Evolutionary conservation across 768 basidiomycete species (phyloP), one percentile per base, ranked within the genome.

Genomic region (Xerocomus brunneocitrinus): DNA sequence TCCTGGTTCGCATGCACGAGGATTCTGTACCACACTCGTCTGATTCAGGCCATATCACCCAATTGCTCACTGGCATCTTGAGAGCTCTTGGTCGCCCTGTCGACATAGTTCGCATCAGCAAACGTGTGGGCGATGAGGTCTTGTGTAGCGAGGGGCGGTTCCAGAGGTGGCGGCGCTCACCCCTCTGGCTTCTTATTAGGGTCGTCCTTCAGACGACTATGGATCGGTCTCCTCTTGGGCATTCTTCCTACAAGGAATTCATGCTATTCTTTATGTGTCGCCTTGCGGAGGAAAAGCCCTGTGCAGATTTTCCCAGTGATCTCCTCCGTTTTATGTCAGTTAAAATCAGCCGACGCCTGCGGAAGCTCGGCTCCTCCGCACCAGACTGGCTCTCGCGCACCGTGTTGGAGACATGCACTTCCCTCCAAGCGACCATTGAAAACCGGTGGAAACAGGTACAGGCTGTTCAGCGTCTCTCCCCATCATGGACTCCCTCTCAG

Each of bases 241-340:
- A 42, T 9, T 36, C 39, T 19, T 60, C 62, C 0, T 83, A 83
- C 65, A 83, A 83, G 51, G n/a, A 38, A 4, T 82, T 83, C 63
- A 73, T 80, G 59, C 39, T 74, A 1, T 79, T 71, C 45, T 62
- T 79, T 46, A 59, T 75, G 32, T 57, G 70, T 4, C 34, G 57
- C 19, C 56, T 68, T 6, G 55, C 74, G 3, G 35, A 61, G 3
- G 32, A 59, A 6, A 67, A 63, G 4, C 42, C 63, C 0, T 39
- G 52, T 2, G 6, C 1, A 0, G 52, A 64, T 10, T 41, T 60
- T 25, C 34, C 58, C 4, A 70, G 53, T 35, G 63, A 74, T 39
- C 5, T 69, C 12, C 61, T 74, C 6, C 63, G 59, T 7, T 58
- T 31, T 12, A 47, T 47, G 22, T 35, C 46, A 16, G 32, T 32